These are phyloP conservation scores for Ceratocystis albifundus DNA, from an alignment of 2,329 filamentous ascomycete genomes.

Conservation along the genomic window DNA sequence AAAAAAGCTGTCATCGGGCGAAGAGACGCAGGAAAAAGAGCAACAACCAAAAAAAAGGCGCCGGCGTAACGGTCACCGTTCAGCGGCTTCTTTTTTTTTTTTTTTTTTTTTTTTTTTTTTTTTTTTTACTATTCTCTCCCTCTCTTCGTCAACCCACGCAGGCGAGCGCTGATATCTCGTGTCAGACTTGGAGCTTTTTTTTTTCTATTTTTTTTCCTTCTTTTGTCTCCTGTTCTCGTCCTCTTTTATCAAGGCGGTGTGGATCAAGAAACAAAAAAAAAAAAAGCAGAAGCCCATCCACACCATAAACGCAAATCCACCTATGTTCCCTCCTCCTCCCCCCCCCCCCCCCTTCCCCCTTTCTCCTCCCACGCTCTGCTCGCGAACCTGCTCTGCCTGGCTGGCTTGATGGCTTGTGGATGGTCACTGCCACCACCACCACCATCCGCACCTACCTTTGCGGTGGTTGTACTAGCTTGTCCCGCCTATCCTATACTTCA, in stretches of 20 bases:
- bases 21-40: background rate
- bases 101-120: background rate
- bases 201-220: background rate
- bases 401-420: constrained; percentile 2
- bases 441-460: background rate
- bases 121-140: too few species aligned
- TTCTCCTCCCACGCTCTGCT: constrained; percentile 1
- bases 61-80: background rate
- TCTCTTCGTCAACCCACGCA: background rate
- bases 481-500: too few species aligned
- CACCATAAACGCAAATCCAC: background rate
- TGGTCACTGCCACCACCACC: constrained; percentile 4
- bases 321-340: background rate
- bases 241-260: background rate
- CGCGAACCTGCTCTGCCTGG: constrained; percentile 1
- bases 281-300: background rate
- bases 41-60: background rate
- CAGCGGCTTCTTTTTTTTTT: background rate
- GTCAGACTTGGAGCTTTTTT: background rate
- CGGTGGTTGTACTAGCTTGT: background rate
- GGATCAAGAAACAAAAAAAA: background rate
- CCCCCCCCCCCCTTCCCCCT: background rate
- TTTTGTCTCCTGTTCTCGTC: background rate
- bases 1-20: background rate
- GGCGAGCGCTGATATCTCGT: background rate